Base-by-base conservation (phyloP, 345 rosid genomes). In the Atalantia buxifolia region DNA sequence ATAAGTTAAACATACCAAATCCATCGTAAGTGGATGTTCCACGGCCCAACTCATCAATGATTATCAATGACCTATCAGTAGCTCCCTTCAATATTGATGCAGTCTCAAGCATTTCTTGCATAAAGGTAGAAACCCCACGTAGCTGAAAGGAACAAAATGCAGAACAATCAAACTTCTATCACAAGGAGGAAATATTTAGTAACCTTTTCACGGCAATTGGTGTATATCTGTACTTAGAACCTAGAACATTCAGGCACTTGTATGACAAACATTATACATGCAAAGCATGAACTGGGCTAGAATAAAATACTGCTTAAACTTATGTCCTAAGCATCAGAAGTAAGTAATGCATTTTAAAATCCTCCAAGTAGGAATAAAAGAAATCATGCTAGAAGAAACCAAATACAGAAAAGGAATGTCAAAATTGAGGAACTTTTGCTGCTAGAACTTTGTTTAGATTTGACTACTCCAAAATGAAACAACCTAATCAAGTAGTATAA, bases 51-150 rank as follows among this genome's bases (percentile, higher is more conserved):
- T 96, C 99, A 71, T 96, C 98, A 48, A 96, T 94, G 81, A 96
- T 96, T 84, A 96, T 90, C 87, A 96, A 76, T 61, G 99, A 96
- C 82, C 82, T 89, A 65, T 91, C 84, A 10, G 95, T 90, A 69
- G 99, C 99, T 77, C 99, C 99, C 88, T 96, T 92, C 77, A 96
- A 80, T 82, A 96, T 92, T 25, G 99, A 96, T 71, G 98, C 97
- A 19, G 98, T 94, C 83, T 96, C 99, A 81, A 96, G 98, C 99
- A 96, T 96, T 88, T 96, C 98, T 96, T 96, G 99, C 99, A 94
- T 94, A 83, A 96, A 96, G 45, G 99, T 94, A 80, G 99, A 96
- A 81, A 96, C 97, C 78, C 98, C 99, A 6, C 92, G 98, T 45
- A 92, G 83, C 99, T 96, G 78, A 36, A 81, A 25, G 78, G 33